Evolutionary conservation across 73 alveolate species (phyloP).

Genomic region (Paramecium primaurelia): DNA sequence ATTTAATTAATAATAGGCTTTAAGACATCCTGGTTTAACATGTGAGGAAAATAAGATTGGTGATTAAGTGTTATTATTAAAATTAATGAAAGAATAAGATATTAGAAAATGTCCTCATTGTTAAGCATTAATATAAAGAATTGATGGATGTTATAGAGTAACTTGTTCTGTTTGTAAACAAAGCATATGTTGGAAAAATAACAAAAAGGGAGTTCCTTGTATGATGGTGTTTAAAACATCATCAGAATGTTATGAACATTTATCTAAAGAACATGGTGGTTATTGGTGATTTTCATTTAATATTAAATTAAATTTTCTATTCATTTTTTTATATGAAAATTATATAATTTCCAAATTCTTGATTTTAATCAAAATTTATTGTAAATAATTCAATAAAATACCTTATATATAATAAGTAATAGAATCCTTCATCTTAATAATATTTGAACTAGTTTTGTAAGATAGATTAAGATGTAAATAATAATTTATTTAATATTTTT

Average conservation of each 20-base stretch:
- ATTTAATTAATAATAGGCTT: background rate
- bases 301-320: too few relatives aligned
- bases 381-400: background rate
- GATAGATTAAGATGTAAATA: background rate
- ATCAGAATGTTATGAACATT: slow-evolving; percentile 40
- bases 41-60: slow-evolving; percentile 45
- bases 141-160: slow-evolving; percentile 40
- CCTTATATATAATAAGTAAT: too few relatives aligned
- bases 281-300: background rate
- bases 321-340: background rate
- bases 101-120: slow-evolving; percentile 43
- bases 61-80: background rate
- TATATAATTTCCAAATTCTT: background rate
- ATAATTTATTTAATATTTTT: too few relatives aligned
- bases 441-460: background rate
- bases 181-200: slow-evolving; percentile 31
- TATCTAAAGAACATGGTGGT: slow-evolving; percentile 22
- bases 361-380: background rate
- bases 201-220: background rate
- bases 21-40: slow-evolving; percentile 35
- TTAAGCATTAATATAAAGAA: background rate
- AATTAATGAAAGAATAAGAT: slow-evolving; percentile 9
- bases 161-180: background rate
- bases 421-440: too few relatives aligned
- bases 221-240: background rate